A percentile compares a stretch with the other conserved stretches of the same genome.
Conservation (phyloP, 805 yeast species). For the Wickerhamomyces silvicola region DNA sequence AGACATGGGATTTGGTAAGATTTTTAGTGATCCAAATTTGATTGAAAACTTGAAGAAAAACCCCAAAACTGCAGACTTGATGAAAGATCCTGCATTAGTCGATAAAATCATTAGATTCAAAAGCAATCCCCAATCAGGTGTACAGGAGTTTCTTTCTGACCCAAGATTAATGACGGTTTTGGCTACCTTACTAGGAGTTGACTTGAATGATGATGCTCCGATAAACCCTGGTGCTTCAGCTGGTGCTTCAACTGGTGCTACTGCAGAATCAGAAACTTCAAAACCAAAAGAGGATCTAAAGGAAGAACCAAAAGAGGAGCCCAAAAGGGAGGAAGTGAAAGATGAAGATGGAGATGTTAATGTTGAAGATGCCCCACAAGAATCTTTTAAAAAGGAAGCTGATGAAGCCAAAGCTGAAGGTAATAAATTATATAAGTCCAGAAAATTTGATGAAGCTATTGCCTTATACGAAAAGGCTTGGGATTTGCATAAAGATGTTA, state of each 20-base stretch:
- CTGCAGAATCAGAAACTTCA: conserved; percentile 20
- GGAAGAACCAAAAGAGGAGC: conserved; percentile 19
- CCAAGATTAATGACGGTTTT: conserved; percentile 84
- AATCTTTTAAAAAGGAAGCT: conserved; percentile 40
- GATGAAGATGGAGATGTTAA: conserved; percentile 30
- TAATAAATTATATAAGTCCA: conserved; percentile 76
- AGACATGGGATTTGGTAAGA: conserved; percentile 68
- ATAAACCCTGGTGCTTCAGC: conserved; percentile 22
- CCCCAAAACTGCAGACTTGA: conserved; percentile 81
- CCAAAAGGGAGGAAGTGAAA: conserved; percentile 26
- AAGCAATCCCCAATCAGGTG: conserved; percentile 68
- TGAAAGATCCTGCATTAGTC: conserved; percentile 84
- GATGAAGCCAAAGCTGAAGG: conserved; percentile 78
- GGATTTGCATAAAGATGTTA: conserved; percentile 74
- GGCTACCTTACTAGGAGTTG: conserved; percentile 82
- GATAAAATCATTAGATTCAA: conserved; percentile 56
- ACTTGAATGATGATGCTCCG: conserved; percentile 37
- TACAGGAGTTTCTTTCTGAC: conserved; percentile 66
- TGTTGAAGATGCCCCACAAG: conserved; percentile 20
- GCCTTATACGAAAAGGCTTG: conserved; percentile 81
- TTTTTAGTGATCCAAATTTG: conserved; percentile 76
- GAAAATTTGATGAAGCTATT: conserved; percentile 90
- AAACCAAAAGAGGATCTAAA: conserved; percentile 20
- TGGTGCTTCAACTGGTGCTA: conserved; percentile 14
- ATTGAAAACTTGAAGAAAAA: conserved; percentile 68